Evolutionary conservation across 441 rosid genomes (phyloP), one percentile per base, ranked within the genome.

Genomic region (Erodium trifolium): DNA sequence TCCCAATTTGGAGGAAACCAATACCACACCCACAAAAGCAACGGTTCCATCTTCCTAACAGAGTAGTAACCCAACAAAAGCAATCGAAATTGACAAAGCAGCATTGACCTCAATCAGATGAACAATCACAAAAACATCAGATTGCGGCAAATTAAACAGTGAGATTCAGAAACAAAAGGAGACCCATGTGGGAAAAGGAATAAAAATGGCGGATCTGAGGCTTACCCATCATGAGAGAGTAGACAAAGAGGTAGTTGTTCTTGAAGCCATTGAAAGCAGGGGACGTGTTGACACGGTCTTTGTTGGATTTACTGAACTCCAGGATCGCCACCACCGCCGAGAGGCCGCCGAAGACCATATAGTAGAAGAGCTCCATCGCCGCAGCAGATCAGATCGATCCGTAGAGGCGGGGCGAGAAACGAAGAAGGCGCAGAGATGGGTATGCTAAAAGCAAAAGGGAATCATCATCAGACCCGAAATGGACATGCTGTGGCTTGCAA

Each of bases 221-320:
- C 6, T 63, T 79, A 89, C 92, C 92, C 96, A 87, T 89, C 96
- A 89, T 89, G 73, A 89, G 88, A 67, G 96, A 89, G 83, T 87
- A 89, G 69, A 86, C 92, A 37, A 89, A 11, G 63, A 89, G 90
- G 75, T 89, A 89, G 71, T 87, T 87, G 80, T 87, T 86, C 85
- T 89, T 89, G 85, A 89, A 87, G 66, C 91, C 78, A 74, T 79
- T 82, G 86, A 89, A 89, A 67, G 88, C 78, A 14, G 93, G 59
- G 5, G 93, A 76, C 3, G 91, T 85, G 76, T 71, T 87, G 87
- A 83, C 81, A 66, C 90, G 82, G 74, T 89, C 96, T 65, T 82
- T 86, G 81, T 65, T 83, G 63, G 66, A 77, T 76, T 86, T 89
- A 80, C 88, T 89, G 0, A 89, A 77, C 83, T 89, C 91, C 43